Base-by-base conservation (phyloP, 371 early-diverging fungal genomes). In the Rhizopus microsporus region DNA sequence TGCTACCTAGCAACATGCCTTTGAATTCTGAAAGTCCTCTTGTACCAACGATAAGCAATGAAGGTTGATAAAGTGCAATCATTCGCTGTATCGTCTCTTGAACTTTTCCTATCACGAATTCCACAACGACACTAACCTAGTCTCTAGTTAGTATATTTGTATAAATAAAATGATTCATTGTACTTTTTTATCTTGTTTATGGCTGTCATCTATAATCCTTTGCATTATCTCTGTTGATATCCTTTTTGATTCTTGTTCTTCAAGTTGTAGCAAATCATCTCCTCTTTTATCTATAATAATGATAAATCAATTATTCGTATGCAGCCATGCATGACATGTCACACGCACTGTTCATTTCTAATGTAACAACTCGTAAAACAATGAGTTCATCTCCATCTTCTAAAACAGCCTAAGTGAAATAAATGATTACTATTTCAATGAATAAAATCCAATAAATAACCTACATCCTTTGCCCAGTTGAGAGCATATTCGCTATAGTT, bases 311-410 rank as follows among this genome's bases (percentile, higher is more conserved):
- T n/a, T 12, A 43, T 9, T 15, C 43, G 5, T 10, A 57, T 10
- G 3, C n/a, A 34, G 34, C 7, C 7, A 45, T 12, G n/a, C 17
- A 53, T 17, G 17, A 10, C 31, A 16, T 31, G 12, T 15, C 51
- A 23, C 23, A 23, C 23, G 23, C 68, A 76, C 77, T 75, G 15
- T 51, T 71, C 63, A 75, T 67, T 43, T 80, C 80, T 1, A 71
- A 69, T 4, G 75, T 80, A 10, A 75, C 69, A 0, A 80, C 80
- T 40, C 77, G 65, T 31, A 80, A 49, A n/a, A 80, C 74, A 47
- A 80, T 75, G 51, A 85, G 61, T 62, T 85, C 85, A 62, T 85
- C 85, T 32, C 83, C 82, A 57, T 83, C 77, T 33, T 85, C 85
- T 67, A 85, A 75, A 54, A 82, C 72, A 61, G 79, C 77, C 75